Percentiles rank a stretch among this genome's conserved stretches.
Conservation (phyloP, 208 protist species). For the Acanthamoeba healyi region DNA sequence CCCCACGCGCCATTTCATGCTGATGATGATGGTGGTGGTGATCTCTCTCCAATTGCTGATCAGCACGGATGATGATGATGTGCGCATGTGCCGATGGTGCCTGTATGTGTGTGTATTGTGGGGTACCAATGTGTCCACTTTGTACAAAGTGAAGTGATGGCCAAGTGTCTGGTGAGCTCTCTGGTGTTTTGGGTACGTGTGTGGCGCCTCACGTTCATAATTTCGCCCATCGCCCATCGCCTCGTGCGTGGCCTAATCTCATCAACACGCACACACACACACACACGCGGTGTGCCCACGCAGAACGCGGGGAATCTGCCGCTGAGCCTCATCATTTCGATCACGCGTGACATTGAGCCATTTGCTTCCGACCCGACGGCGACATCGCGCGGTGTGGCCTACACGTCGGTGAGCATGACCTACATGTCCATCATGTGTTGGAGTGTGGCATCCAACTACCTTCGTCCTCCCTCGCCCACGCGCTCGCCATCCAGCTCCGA, state of each 20-base stretch:
- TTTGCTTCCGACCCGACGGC: conserved; percentile 9
- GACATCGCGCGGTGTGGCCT: conserved; percentile 12
- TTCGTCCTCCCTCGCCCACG: neutral
- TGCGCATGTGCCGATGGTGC: neutral
- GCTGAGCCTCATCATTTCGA: conserved; percentile 40
- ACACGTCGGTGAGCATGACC: conserved; percentile 11
- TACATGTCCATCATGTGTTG: neutral
- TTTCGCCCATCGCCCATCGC: too few relatives aligned
- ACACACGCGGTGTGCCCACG: too few relatives aligned
- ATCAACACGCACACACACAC: too few relatives aligned
- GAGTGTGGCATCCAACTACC: conserved; percentile 48
- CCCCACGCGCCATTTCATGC: neutral
- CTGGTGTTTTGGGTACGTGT: conserved; percentile 5
- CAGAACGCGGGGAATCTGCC: conserved; percentile 44
- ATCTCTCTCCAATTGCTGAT: neutral
- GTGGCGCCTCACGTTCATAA: too few relatives aligned
- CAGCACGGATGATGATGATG: neutral
- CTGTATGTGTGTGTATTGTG: too few relatives aligned
- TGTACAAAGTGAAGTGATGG: neutral
- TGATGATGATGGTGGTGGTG: neutral
- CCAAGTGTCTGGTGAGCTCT: neutral
- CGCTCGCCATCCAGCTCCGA: neutral
- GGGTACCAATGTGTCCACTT: too few relatives aligned
- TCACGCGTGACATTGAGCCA: conserved; percentile 37
- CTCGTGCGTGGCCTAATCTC: too few relatives aligned